phyloP scores from a whole-genome alignment of 371 early-diverging fungal species.

The Mucor sp. region DNA sequence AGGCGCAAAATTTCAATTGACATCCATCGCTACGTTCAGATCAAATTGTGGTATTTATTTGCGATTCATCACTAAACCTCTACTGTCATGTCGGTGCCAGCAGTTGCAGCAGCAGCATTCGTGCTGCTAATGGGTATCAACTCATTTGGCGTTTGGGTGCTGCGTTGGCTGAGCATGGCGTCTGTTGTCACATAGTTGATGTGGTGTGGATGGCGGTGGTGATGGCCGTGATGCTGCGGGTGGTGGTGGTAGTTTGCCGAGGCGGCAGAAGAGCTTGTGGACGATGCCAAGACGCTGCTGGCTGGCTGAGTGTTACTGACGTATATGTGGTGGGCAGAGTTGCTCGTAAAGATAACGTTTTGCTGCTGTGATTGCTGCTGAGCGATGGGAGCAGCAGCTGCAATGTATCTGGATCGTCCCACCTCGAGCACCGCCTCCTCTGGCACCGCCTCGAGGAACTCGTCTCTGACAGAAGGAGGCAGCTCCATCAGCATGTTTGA shows the following conservation, averaged over 20 bases:
- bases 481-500: conserved; percentile 47
- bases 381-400: not conserved
- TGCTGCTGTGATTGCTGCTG: not conserved
- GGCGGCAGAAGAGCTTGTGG: not conserved
- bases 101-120: not conserved
- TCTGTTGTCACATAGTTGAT: conserved; percentile 5
- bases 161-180: conserved; percentile 8
- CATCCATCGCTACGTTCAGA: not conserved
- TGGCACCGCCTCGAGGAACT: conserved; percentile 46
- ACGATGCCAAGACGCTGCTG: not conserved
- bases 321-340: not conserved
- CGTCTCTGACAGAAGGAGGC: conserved; percentile 29
- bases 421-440: conserved; percentile 45
- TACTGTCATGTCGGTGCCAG: conserved; percentile 15
- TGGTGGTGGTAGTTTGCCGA: not conserved
- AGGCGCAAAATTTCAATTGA: not conserved
- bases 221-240: not conserved
- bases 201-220: not conserved
- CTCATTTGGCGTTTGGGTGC: conserved; percentile 6
- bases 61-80: conserved; percentile 10
- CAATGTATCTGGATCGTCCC: conserved; percentile 5
- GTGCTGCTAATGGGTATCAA: conserved; percentile 13
- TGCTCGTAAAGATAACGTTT: not conserved
- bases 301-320: conserved; percentile 3
- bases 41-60: conserved; percentile 17